A percentile compares a stretch with the other conserved stretches of the same genome.
Conservation (phyloP, 2,329 filamentous ascomycete species). For the Thelonectria olida region DNA sequence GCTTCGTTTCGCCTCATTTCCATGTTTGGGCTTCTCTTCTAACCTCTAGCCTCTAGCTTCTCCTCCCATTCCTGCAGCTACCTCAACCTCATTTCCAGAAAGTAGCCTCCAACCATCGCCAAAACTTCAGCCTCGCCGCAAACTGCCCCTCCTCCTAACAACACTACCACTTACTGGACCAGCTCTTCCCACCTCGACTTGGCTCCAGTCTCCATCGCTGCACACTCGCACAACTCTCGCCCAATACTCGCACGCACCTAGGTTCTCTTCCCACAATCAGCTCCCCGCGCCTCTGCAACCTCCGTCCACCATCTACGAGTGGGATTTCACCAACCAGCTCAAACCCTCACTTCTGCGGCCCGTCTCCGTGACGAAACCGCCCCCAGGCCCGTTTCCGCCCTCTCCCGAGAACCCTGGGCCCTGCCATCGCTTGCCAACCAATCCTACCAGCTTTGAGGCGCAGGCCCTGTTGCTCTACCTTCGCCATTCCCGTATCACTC, state of each 20-base stretch:
- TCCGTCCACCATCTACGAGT: slow-evolving; percentile 3
- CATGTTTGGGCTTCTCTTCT: slow-evolving; percentile 16
- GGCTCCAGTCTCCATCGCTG: slow-evolving; percentile 1
- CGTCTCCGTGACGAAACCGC: slow-evolving; percentile 14
- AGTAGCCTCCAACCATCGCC: neutral
- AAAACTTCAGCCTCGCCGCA: neutral
- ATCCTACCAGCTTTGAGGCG: slow-evolving; percentile 17
- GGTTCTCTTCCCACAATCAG: neutral
- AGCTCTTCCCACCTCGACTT: neutral
- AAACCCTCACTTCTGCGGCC: slow-evolving; percentile 9
- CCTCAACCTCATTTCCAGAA: neutral
- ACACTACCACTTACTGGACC: neutral
- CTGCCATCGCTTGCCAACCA: slow-evolving; percentile 24
- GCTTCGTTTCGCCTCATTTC: slow-evolving; percentile 7
- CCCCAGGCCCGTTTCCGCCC: slow-evolving; percentile 14
- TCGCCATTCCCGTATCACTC: slow-evolving; percentile 15
- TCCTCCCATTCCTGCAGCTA: slow-evolving; percentile 6
- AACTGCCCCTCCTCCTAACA: slow-evolving; percentile 20
- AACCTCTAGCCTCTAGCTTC: slow-evolving; percentile 19
- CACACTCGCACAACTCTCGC: slow-evolving; percentile 27
- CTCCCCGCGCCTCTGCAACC: neutral
- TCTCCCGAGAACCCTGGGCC: slow-evolving; percentile 22
- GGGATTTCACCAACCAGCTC: slow-evolving; percentile 7
- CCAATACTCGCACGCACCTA: slow-evolving; percentile 4
- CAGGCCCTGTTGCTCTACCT: slow-evolving; percentile 23